Base-by-base conservation (phyloP, 164 flowering plant genomes). In the Euptelea pleiosperma region DNA sequence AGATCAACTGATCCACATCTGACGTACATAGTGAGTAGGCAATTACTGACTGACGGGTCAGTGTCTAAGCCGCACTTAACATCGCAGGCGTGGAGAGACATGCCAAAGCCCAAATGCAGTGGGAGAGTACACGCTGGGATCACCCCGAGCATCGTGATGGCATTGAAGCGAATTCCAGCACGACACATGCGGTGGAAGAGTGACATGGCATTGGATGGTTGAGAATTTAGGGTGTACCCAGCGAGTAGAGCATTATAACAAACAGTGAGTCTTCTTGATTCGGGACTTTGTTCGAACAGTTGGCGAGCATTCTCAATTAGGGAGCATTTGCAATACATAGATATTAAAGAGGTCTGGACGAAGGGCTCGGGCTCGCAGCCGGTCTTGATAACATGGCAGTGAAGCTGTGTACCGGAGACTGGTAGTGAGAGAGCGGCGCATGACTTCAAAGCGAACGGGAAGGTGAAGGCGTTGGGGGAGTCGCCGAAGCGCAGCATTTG, bases 381-480 rank as follows among this genome's bases (percentile, higher is more conserved):
- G 15, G 81, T 52, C 42, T 65, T 77, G 66, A 85, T 18, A 29
- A 77, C 85, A 55, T 89, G 93, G 46, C 65, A 57, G 48, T 89
- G 96, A 51, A 92, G 77, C 76, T 87, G 93, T 2, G 62, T 12
- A 22, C 95, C 93, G 52, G 79, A 8, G 53, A 62, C 2, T 6
- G 81, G 83, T 34, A 83, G 81, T 0, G 73, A 73, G 25, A 87
- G 82, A 15, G 79, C 62, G 11, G 88, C 87, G 56, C 89, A 83
- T 12, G 96, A 84, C 45, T 92, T 92, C 71, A 92, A 68, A 28
- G 73, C 79, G 72, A 82, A 82, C 12, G 98, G 97, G 78, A 87
- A 84, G 46, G 90, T 76, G 82, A 82, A 92, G 46, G 91, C 78
- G 71, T 87, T 73, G 18, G 96, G 91, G 16, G 71, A 4, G 61